A percentile compares a stretch with the other conserved stretches of the same genome.
These are phyloP conservation scores for Zea luxurians DNA, from an alignment of 176 grass and related monocot genomes.

Conservation along the genomic window DNA sequence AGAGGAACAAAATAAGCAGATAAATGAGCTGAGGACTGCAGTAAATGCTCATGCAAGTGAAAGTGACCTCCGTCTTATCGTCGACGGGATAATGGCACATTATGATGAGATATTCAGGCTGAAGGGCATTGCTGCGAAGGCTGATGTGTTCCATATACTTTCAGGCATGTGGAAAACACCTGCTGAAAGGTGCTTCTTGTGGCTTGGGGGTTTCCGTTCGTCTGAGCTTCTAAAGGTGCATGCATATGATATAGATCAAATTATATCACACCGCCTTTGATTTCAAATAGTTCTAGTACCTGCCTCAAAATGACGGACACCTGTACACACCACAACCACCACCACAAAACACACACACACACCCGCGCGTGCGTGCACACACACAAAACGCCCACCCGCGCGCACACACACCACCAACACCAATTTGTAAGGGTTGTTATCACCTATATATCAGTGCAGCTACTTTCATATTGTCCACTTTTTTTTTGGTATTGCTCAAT, in stretches of 20 bases:
- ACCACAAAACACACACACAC: background rate
- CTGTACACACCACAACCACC: background rate
- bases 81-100: conserved; percentile 82
- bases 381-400: no score
- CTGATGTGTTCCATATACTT: conserved; percentile 95
- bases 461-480: background rate
- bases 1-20: conserved; percentile 93
- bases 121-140: conserved; percentile 74
- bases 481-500: background rate
- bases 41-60: conserved; percentile 96
- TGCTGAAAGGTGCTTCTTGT: conserved; percentile 93
- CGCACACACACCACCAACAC: background rate
- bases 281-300: background rate
- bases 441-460: conserved; percentile 5
- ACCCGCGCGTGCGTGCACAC: no score
- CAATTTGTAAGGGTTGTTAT: background rate
- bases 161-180: conserved; percentile 99
- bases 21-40: conserved; percentile 85
- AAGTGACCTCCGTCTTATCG: conserved; percentile 66
- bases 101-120: conserved; percentile 96
- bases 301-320: background rate
- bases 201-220: conserved; percentile 90
- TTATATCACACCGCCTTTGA: background rate
- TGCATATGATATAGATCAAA: conserved; percentile 24
- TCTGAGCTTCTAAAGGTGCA: conserved; percentile 91